Base-by-base conservation (phyloP, 1,284 basidiomycete species). In the Porodaedalea pini region DNA sequence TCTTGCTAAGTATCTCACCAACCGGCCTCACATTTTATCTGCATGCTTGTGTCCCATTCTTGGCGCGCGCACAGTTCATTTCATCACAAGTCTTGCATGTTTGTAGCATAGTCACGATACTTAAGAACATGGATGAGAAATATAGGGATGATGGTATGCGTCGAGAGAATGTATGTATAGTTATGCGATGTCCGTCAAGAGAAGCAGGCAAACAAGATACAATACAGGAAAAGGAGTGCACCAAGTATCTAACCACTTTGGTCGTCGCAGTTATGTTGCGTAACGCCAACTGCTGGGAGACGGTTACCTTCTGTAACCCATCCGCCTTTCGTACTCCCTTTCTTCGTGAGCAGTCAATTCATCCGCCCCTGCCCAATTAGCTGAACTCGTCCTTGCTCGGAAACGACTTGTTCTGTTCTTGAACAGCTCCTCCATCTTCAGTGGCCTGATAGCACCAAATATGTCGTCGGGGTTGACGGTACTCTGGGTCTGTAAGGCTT, bases 331-430 rank as follows among this genome's bases (percentile, higher is more conserved):
- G 68, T 97, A 98, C 64, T 93, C 90, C 57, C 78, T 75, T 72
- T 94, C 85, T 71, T 98, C 94, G 62, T 88, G 82, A 36, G 77
- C 71, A 5, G 92, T 94, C 62, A 98, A 75, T 34, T 85, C 79
- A 73, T 98, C 94, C 13, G 86, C 75, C 15, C 91, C 92, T 15
- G 83, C 82, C 94, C 94, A 98, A 70, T 96, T 96, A 41, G 94
- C 95, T 17, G 92, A 94, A 66, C 90, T 94, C 5, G 92, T 92
- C 54, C 94, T 79, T 11, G 90, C 87, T 59, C 93, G 80, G 76
- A 97, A 96, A 49, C 88, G 80, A 59, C 84, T 88, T 54, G 86
- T 85, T 62, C 83, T 71, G 27, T 79, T 82, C 64, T 82, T 81
- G 75, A 92, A 92, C 58, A 92, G 78, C 65, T 91, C 90, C 65